These are phyloP conservation scores for Lolium perenne DNA, from an alignment of 176 grass and related monocot genomes.

Conservation along the genomic window DNA sequence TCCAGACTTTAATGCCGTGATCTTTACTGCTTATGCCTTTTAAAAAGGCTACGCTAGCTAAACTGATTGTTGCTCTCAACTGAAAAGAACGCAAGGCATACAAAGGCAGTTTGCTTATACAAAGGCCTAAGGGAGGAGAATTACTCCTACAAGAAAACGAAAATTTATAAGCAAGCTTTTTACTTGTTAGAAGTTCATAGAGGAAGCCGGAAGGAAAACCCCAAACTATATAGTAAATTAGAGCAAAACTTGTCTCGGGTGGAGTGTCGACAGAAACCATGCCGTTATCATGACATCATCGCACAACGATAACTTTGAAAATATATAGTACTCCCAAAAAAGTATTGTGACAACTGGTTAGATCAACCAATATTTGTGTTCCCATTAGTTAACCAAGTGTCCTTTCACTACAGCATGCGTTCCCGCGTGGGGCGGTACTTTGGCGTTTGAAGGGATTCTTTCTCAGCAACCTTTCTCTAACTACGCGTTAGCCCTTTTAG, in stretches of 20 bases:
- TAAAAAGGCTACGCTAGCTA: too few species aligned
- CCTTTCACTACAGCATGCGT: background rate
- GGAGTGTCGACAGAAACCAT: background rate
- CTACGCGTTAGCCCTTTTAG: background rate
- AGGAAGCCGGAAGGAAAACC: background rate
- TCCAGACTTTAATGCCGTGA: background rate
- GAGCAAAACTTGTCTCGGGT: background rate
- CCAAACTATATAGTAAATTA: background rate
- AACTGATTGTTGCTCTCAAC: background rate
- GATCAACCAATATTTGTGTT: background rate
- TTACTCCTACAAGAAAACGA: background rate
- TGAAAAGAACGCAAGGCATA: background rate
- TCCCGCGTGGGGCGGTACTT: background rate
- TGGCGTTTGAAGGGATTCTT: background rate
- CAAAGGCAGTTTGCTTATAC: background rate
- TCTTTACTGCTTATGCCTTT: background rate
- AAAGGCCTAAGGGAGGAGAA: background rate
- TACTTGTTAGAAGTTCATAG: background rate
- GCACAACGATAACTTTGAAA: background rate
- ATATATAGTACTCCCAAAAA: background rate
- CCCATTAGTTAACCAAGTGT: background rate
- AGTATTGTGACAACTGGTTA: background rate
- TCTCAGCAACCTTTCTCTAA: background rate
- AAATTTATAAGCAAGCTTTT: background rate
- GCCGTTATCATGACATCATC: background rate